Evolutionary conservation across 116 monocot genomes (phyloP), one percentile per base, ranked within the genome.

Genomic region (Cymodocea nodosa): DNA sequence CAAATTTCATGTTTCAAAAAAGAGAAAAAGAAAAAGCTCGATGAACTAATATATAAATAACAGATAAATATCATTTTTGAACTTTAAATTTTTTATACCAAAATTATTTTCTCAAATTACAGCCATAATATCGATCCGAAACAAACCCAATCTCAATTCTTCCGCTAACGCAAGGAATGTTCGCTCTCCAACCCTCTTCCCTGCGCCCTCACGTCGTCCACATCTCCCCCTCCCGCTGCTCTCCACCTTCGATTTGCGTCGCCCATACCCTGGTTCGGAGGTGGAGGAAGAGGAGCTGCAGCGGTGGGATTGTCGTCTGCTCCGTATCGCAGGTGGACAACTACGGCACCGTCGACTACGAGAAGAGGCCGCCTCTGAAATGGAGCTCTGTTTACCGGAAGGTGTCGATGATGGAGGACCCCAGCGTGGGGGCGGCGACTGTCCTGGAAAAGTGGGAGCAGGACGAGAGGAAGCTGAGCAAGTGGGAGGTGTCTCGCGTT

Each of bases 401-500:
- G 67, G 79, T 95, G 23, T 73, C 83, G 12, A 65, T 72, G 35
- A 82, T 72, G 79, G 78, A 79, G 59, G 64, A 75, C 68, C 80
- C 80, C 50, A 68, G 35, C 48, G 55, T 55, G 35, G 81, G 75
- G 0, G 65, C 76, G 19, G 57, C 59, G 16, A 61, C 51, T 9
- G 83, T 79, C 23, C 69, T 95, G 35, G 85, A 85, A 18, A 68
- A 51, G 24, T 95, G 90, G 83, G 95, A 87, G 49, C 77, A 75
- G 64, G 82, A 78, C 63, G 74, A 83, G 74, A 70, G 59, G 74
- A 70, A 68, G 75, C 75, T 95, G 35, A 56, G 71, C 23, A 90
- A 90, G 72, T 90, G 90, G 87, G 79, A 85, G 20, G 64, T 95
- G 44, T 87, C 81, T 68, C 87, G 90, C 15, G 79, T 87, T 14